phyloP scores from a whole-genome alignment of 495 filamentous ascomycete genomes.

The Aspergillus sclerotiicarbonarius region DNA sequence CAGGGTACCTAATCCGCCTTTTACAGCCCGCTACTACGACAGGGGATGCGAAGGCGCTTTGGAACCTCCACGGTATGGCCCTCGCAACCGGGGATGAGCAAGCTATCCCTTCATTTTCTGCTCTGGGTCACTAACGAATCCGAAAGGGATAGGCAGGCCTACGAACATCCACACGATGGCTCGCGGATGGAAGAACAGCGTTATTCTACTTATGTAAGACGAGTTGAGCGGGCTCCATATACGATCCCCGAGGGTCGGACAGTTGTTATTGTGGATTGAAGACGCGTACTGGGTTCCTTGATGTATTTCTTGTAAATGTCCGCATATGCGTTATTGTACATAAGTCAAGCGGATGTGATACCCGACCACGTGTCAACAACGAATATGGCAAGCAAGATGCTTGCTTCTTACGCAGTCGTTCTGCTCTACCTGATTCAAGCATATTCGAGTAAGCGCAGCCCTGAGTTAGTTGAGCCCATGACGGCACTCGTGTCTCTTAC shows the following conservation, averaged over 20 bases:
- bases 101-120: background rate
- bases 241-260: conserved; percentile 25
- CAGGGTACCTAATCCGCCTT: conserved; percentile 1
- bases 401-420: background rate
- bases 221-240: conserved; percentile 24
- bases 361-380: conserved; percentile 25
- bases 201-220: conserved; percentile 29
- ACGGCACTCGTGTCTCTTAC: too few relatives aligned
- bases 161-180: conserved; percentile 5
- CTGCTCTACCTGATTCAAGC: background rate
- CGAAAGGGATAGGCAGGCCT: conserved; percentile 7
- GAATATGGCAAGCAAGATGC: background rate
- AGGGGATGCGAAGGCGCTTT: conserved; percentile 6
- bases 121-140: background rate
- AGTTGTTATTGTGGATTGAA: conserved; percentile 38
- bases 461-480: too few relatives aligned
- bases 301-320: conserved; percentile 7
- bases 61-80: conserved; percentile 23
- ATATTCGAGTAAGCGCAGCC: background rate
- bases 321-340: conserved; percentile 11
- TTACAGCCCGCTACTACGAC: conserved; percentile 11
- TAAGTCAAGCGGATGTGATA: conserved; percentile 36
- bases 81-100: too few relatives aligned
- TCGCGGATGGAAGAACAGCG: conserved; percentile 16
- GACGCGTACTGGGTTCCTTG: background rate